These are phyloP conservation scores for Pleurotus citrinopileatus DNA, from an alignment of 768 basidiomycete genomes.

Conservation along the genomic window DNA sequence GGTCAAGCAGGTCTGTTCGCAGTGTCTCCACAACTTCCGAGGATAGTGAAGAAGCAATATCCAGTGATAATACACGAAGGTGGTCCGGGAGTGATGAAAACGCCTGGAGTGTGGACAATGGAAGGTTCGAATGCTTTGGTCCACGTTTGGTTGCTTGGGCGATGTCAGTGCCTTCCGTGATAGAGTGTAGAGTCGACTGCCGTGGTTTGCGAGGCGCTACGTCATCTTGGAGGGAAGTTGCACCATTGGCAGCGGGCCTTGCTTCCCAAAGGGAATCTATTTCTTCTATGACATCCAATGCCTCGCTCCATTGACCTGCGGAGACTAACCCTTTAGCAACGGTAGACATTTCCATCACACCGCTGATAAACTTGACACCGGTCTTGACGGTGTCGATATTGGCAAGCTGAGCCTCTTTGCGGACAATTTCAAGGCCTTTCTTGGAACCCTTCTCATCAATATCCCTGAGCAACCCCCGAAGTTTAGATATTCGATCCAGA, in stretches of 20 bases:
- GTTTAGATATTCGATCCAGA: slow-evolving; percentile 66
- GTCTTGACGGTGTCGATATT: slow-evolving; percentile 60
- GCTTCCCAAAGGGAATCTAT: slow-evolving; percentile 58
- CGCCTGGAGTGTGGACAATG: slow-evolving; percentile 67
- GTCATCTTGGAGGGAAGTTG: slow-evolving; percentile 7
- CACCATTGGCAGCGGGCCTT: not conserved
- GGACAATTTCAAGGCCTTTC: slow-evolving; percentile 74
- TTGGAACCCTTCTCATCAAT: slow-evolving; percentile 78
- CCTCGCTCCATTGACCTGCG: slow-evolving; percentile 86
- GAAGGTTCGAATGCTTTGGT: slow-evolving; percentile 33
- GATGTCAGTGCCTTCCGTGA: slow-evolving; percentile 14
- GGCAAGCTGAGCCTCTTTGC: slow-evolving; percentile 56
- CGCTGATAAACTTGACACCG: slow-evolving; percentile 60
- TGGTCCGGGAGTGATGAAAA: slow-evolving; percentile 76
- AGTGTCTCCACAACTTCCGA: slow-evolving; percentile 75
- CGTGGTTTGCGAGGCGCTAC: slow-evolving; percentile 5
- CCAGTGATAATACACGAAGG: slow-evolving; percentile 64
- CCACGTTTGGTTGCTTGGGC: slow-evolving; percentile 15
- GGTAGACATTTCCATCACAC: slow-evolving; percentile 75
- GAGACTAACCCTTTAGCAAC: slow-evolving; percentile 72
- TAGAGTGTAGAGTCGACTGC: slow-evolving; percentile 13
- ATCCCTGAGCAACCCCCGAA: slow-evolving; percentile 69
- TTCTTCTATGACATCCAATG: slow-evolving; percentile 70
- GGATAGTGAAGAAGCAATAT: slow-evolving; percentile 76
- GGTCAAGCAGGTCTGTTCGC: slow-evolving; percentile 59